Evolutionary conservation across 768 basidiomycete genomes (phyloP).

Genomic region (Serendipita sp.): DNA sequence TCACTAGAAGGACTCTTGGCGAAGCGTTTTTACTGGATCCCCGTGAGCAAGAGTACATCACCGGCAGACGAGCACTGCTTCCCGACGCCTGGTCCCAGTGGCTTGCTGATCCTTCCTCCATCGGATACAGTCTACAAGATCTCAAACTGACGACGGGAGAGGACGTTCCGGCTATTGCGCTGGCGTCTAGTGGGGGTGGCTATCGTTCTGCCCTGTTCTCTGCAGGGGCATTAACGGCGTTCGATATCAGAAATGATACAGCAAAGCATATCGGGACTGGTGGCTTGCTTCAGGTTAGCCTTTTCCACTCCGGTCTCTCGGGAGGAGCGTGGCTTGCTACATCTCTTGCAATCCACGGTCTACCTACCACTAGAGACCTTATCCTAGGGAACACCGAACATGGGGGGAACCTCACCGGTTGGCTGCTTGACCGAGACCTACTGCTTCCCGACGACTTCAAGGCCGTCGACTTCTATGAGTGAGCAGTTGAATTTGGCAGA

Average conservation of each 20-base stretch:
- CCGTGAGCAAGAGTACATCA: conserved; percentile 33
- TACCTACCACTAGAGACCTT: conserved; percentile 39
- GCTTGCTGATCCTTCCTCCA: conserved; percentile 36
- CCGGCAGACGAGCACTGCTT: conserved; percentile 27
- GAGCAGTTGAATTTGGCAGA: not conserved
- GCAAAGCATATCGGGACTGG: conserved; percentile 45
- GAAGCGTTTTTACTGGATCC: conserved; percentile 36
- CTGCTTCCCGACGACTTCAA: conserved; percentile 37
- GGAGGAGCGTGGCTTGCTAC: conserved; percentile 56
- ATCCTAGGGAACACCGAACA: conserved; percentile 35
- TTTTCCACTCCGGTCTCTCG: conserved; percentile 52
- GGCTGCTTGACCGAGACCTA: conserved; percentile 43
- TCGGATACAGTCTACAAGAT: conserved; percentile 36
- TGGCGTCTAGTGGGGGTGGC: conserved; percentile 50
- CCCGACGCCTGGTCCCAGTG: conserved; percentile 41
- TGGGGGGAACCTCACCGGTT: conserved; percentile 29
- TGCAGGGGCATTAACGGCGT: conserved; percentile 39
- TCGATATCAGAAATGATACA: conserved; percentile 47
- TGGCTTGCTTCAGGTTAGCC: conserved; percentile 53
- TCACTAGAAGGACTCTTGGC: conserved; percentile 34
- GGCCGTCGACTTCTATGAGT: conserved; percentile 21
- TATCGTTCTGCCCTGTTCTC: conserved; percentile 40
- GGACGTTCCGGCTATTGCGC: conserved; percentile 36
- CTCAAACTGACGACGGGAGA: conserved; percentile 19
- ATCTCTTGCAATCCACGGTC: conserved; percentile 49